Evolutionary conservation across 305 asterid genomes (phyloP).

Genomic region (Fraxinus angustifolia): DNA sequence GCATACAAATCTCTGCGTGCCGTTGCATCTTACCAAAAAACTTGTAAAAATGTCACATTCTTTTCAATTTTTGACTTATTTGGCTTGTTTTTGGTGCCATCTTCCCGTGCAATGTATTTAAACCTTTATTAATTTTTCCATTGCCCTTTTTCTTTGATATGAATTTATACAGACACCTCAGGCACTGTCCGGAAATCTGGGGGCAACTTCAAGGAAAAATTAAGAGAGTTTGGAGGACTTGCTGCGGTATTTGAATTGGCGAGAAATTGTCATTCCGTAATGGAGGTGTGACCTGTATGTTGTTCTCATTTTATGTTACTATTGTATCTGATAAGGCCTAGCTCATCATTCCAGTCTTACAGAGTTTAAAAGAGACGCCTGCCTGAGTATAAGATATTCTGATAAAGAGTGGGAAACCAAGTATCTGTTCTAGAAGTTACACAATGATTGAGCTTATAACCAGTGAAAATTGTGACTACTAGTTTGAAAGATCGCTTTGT

Average conservation of each 20-base stretch:
- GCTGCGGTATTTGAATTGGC: constrained; percentile 79
- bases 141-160: constrained; percentile 10
- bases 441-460: background rate
- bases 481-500: background rate
- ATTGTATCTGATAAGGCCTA: background rate
- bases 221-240: constrained; percentile 86
- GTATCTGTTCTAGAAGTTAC: background rate
- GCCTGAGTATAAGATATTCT: background rate
- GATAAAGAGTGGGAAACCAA: background rate
- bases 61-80: background rate
- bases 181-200: constrained; percentile 57
- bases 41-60: background rate
- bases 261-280: constrained; percentile 58
- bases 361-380: background rate
- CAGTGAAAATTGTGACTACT: background rate
- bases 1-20: background rate
- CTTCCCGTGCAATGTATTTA: constrained; percentile 6
- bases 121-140: background rate
- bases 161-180: constrained; percentile 51
- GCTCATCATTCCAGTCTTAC: background rate
- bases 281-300: constrained; percentile 64
- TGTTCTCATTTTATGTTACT: constrained; percentile 20
- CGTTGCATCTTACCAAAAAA: background rate
- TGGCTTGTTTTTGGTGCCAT: background rate
- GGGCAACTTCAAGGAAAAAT: constrained; percentile 75